phyloP scores from a whole-genome alignment of 768 basidiomycete species.

The Agrocybe pediades region DNA sequence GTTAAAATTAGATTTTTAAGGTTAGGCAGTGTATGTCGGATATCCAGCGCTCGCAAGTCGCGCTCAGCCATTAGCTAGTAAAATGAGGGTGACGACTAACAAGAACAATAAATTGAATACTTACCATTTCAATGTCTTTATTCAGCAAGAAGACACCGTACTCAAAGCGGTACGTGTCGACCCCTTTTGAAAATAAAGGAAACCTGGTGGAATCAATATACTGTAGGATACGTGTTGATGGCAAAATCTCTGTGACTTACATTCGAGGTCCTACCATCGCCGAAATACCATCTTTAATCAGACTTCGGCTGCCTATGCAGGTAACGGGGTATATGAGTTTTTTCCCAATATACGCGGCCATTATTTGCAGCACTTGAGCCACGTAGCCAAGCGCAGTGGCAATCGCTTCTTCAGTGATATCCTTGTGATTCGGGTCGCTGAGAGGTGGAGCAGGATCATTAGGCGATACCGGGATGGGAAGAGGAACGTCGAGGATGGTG shows the following conservation, averaged over 20 bases:
- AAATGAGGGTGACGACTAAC: conserved; percentile 10
- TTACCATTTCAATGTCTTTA: conserved; percentile 94
- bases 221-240: neutral
- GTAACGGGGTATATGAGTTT: conserved; percentile 87
- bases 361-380: conserved; percentile 81
- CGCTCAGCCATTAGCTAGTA: conserved; percentile 86
- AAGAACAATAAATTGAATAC: conserved; percentile 17
- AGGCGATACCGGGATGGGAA: conserved; percentile 79
- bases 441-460: conserved; percentile 87
- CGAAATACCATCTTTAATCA: conserved; percentile 91
- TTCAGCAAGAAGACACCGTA: conserved; percentile 97
- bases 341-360: conserved; percentile 78
- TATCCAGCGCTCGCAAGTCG: conserved; percentile 86
- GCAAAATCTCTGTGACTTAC: conserved; percentile 47
- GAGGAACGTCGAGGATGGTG: conserved; percentile 82
- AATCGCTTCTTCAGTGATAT: conserved; percentile 81
- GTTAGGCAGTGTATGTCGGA: conserved; percentile 96
- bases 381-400: conserved; percentile 92
- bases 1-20: conserved; percentile 92
- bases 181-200: conserved; percentile 91
- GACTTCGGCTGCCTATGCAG: conserved; percentile 86
- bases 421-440: conserved; percentile 59
- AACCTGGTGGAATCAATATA: conserved; percentile 58
- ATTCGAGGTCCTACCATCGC: conserved; percentile 94
- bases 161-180: conserved; percentile 96